These are phyloP conservation scores for Podospora pseudopauciseta DNA, from an alignment of 495 filamentous ascomycete genomes.

Conservation along the genomic window DNA sequence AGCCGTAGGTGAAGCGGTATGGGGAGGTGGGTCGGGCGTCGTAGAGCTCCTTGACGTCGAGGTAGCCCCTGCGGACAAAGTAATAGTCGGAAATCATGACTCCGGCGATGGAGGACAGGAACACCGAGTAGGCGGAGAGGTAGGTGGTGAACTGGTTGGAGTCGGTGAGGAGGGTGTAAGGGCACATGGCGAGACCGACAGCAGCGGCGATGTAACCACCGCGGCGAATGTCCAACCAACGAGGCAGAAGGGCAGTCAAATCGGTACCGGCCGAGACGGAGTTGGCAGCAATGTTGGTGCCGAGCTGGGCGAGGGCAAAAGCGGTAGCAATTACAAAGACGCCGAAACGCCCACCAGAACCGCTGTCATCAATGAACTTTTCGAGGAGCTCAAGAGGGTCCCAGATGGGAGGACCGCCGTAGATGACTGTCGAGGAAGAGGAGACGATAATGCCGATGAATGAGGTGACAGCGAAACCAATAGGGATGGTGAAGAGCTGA, in stretches of 20 bases:
- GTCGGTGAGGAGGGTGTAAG: slow-evolving; percentile 73
- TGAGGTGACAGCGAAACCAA: slow-evolving; percentile 82
- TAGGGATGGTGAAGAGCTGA: slow-evolving; percentile 80
- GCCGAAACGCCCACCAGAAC: slow-evolving; percentile 73
- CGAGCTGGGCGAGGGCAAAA: slow-evolving; percentile 83
- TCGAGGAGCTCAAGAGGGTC: slow-evolving; percentile 76
- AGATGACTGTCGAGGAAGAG: slow-evolving; percentile 78
- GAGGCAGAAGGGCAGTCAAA: slow-evolving; percentile 83
- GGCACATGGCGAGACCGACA: slow-evolving; percentile 84
- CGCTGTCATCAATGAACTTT: slow-evolving; percentile 69
- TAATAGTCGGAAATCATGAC: slow-evolving; percentile 92
- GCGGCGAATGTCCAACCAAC: slow-evolving; percentile 83
- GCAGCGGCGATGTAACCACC: slow-evolving; percentile 85
- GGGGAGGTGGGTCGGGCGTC: slow-evolving; percentile 60
- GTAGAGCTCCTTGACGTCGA: slow-evolving; percentile 76
- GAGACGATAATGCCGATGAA: slow-evolving; percentile 94
- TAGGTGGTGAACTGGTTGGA: slow-evolving; percentile 95
- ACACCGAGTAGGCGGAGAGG: slow-evolving; percentile 91
- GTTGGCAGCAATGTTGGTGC: slow-evolving; percentile 93
- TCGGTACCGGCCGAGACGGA: slow-evolving; percentile 87
- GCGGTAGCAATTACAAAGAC: slow-evolving; percentile 83
- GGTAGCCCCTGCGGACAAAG: slow-evolving; percentile 76
- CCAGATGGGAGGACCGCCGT: slow-evolving; percentile 72
- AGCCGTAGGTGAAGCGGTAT: slow-evolving; percentile 70
- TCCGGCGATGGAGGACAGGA: slow-evolving; percentile 87